Evolutionary conservation across 192 early-diverging fungal species (phyloP), one percentile per base, ranked within the genome.

Genomic region (Dissophora ornata): DNA sequence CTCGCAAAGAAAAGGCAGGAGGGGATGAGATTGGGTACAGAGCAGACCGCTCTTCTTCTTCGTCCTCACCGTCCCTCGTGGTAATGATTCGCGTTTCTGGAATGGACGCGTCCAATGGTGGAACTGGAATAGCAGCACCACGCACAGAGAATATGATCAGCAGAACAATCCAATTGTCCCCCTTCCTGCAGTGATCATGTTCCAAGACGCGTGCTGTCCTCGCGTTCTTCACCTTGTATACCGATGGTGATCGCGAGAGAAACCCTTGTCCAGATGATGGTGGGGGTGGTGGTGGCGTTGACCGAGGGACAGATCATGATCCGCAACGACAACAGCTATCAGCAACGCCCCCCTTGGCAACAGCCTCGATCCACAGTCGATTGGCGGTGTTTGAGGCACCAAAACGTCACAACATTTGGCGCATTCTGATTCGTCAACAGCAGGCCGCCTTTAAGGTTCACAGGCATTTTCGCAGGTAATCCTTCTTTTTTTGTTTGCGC

Each of bases 371-470:
- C 44, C 44, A 9, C 22, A 10, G 15, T 34, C 52, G 15, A n/a
- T 5, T 5, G 40, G 5, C 12, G n/a, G 11, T 3, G 13, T 46
- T 19, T 30, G 28, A 19, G 30, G 36, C 36, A 22, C 44, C 11
- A 60, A 58, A 60, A 26, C 57, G 57, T 48, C 57, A 60, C 44
- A 16, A 60, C 15, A 16, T 60, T 60, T 33, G 18, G 29, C 24
- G 57, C 26, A 45, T 33, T 60, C 19, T 60, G 44, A 60, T 60
- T 60, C 30, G 57, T 33, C 57, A 30, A 34, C 57, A 34, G 33
- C 19, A 8, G 7, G 18, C 1, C 30, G 15, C 4, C 9, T 12
- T 25, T 32, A 53, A 53, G 28, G 51, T 53, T 53, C 28, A n/a
- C n/a, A n/a, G n/a, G n/a, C n/a, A n/a, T n/a, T n/a, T n/a, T n/a